Evolutionary conservation across 495 filamentous ascomycete genomes (phyloP).

Genomic region (Pseudomonodictys pantanalensis): DNA sequence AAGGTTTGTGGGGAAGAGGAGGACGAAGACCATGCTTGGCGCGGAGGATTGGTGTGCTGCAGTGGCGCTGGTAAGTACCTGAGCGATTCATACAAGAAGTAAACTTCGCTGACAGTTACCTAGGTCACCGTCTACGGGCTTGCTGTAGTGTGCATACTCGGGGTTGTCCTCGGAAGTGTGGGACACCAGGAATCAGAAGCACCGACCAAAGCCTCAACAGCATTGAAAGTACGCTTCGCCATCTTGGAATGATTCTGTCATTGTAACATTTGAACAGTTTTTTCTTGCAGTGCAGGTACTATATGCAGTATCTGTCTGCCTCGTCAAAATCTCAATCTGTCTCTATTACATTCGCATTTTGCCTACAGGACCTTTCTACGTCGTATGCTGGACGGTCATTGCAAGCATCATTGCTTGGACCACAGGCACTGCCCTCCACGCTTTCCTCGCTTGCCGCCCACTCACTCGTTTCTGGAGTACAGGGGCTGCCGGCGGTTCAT

Average conservation of each 20-base stretch:
- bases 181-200: slow-evolving; percentile 3
- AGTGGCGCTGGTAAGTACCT: slow-evolving; percentile 5
- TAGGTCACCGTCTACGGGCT: slow-evolving; percentile 14
- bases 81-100: neutral
- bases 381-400: slow-evolving; percentile 2
- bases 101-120: too few species aligned
- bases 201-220: neutral
- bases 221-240: slow-evolving; percentile 3
- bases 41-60: slow-evolving; percentile 8
- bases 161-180: slow-evolving; percentile 3
- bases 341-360: slow-evolving; percentile 25
- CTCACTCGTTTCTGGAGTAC: slow-evolving; percentile 18
- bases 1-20: slow-evolving; percentile 14
- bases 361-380: slow-evolving; percentile 3
- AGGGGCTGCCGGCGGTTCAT: neutral
- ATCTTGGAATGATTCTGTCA: neutral
- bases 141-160: slow-evolving; percentile 1
- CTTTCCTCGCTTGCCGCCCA: slow-evolving; percentile 16
- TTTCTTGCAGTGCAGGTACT: slow-evolving; percentile 10
- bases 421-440: neutral
- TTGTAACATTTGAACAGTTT: neutral
- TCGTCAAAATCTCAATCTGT: slow-evolving; percentile 18
- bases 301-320: slow-evolving; percentile 5
- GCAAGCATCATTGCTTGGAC: slow-evolving; percentile 3
- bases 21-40: neutral